phyloP scores from a whole-genome alignment of 495 filamentous ascomycete genomes.

The Umbilicaria muhlenbergii region DNA sequence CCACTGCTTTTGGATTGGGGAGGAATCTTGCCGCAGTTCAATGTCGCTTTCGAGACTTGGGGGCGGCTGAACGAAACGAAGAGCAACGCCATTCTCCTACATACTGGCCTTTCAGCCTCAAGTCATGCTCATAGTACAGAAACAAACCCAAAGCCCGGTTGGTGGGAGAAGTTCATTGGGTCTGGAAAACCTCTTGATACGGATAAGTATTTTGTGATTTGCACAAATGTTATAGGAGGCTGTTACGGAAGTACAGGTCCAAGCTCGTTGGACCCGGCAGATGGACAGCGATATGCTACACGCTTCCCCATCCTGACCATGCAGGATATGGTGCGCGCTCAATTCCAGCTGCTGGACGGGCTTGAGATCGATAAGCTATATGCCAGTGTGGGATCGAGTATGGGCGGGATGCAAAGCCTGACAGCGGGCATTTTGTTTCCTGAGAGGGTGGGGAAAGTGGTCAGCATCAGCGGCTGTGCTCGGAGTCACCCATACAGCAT shows the following conservation, averaged over 20 bases:
- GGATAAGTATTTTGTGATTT: conserved; percentile 80
- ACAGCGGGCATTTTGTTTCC: conserved; percentile 82
- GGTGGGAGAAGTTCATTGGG: conserved; percentile 99
- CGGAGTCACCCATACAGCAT: conserved; percentile 96
- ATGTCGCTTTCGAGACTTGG: conserved; percentile 92
- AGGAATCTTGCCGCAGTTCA: conserved; percentile 69
- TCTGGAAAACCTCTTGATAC: conserved; percentile 78
- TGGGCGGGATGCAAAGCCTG: conserved; percentile 97
- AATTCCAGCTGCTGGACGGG: conserved; percentile 76
- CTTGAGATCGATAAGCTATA: conserved; percentile 70
- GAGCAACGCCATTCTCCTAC: conserved; percentile 82
- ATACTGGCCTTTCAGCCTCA: conserved; percentile 88
- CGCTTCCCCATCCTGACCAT: conserved; percentile 94
- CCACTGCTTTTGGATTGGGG: conserved; percentile 88
- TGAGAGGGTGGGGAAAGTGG: conserved; percentile 62
- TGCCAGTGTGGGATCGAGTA: conserved; percentile 88
- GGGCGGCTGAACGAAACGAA: conserved; percentile 63
- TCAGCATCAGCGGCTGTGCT: conserved; percentile 86
- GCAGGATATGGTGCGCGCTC: conserved; percentile 93
- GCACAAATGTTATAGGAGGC: conserved; percentile 91
- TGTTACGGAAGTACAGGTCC: conserved; percentile 96
- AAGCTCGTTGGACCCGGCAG: conserved; percentile 71
- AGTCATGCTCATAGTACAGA: conserved; percentile 88
- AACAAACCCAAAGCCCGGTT: conserved; percentile 73
- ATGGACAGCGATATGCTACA: conserved; percentile 80